Evolutionary conservation across 2,329 filamentous ascomycete genomes (phyloP).

Genomic region (Hypoxylon sp.): DNA sequence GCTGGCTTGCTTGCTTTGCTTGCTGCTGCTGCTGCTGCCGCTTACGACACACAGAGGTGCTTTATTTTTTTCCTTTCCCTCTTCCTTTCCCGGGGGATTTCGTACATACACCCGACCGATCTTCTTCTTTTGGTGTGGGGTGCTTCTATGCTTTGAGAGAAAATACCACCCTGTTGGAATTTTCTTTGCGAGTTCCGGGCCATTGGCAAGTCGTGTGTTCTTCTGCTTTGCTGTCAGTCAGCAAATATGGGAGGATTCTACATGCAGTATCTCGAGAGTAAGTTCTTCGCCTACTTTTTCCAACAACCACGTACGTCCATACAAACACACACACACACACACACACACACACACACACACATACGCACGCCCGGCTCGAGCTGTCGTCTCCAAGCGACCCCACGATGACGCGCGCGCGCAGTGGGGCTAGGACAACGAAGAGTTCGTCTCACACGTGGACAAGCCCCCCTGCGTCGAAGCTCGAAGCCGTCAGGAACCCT

Average conservation of each 20-base stretch:
- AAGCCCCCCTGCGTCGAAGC: constrained; percentile 46
- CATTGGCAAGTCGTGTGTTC: constrained; percentile 19
- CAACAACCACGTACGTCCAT: too few relatives aligned
- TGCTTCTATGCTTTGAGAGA: constrained; percentile 38
- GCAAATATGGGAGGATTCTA: constrained; percentile 72
- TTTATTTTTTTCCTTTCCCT: too few relatives aligned
- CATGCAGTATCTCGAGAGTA: constrained; percentile 79
- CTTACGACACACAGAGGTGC: too few relatives aligned
- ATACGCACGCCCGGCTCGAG: constrained; percentile 24
- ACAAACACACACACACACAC: too few relatives aligned
- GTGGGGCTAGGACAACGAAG: constrained; percentile 44
- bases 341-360: too few relatives aligned
- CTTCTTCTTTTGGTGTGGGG: constrained; percentile 39
- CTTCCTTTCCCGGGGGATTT: constrained; percentile 38
- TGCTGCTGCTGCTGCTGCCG: constrained; percentile 19
- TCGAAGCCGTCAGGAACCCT: constrained; percentile 40
- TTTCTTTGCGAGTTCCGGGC: constrained; percentile 37
- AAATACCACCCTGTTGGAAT: constrained; percentile 40
- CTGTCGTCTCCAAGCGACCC: constrained; percentile 36
- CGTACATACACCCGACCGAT: constrained; percentile 40
- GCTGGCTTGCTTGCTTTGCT: too few relatives aligned
- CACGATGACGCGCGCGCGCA: constrained; percentile 44
- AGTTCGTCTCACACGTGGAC: constrained; percentile 49
- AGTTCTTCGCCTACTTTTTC: constrained; percentile 56
- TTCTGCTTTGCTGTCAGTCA: constrained; percentile 35